Base-by-base conservation (phyloP, 306 rosid genomes). In the Cicer bijugum region DNA sequence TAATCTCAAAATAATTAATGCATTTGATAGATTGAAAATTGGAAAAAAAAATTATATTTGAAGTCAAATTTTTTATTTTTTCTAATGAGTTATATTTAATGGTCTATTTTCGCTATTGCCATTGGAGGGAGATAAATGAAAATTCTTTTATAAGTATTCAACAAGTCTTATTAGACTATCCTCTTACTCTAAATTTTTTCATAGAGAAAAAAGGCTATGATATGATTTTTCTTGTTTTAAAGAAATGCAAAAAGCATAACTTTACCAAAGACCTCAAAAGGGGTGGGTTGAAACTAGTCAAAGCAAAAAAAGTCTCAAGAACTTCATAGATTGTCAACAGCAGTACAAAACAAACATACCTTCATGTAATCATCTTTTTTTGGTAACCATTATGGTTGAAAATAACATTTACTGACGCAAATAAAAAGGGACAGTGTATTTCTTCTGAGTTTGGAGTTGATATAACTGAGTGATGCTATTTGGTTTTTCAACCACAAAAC, bases 241-340 rank as follows among this genome's bases (percentile, higher is more conserved):
- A 84, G 97, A 89, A 91, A 75, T 80, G 81, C 80, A 85, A 86
- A 92, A 87, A 85, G 86, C 84, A 44, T 78, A 78, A 87, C 87
- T 84, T 87, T 76, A 83, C 81, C 70, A 87, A 90, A 90, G 77
- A 82, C 88, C 83, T 85, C 66, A 75, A 85, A 83, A 81, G 77
- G 83, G 81, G 80, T 83, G 76, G 17, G n/a, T 68, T 82, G 84
- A 80, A 50, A 56, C 70, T 77, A 59, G 81, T 77, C 81, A 69
- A 78, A 82, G 75, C 44, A 79, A 77, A 46, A 48, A 48, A 70
- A 33, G 75, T 43, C 48, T 68, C 83, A 58, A 77, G 57, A 82
- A 80, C 67, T 53, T 81, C 73, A 47, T 81, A 68, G 78, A 55
- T 78, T 53, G 82, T 72, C 74, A 71, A 67, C 74, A 83, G 53